phyloP scores from a whole-genome alignment of 371 early-diverging fungal species.

The Basidiobolus heterosporus region DNA sequence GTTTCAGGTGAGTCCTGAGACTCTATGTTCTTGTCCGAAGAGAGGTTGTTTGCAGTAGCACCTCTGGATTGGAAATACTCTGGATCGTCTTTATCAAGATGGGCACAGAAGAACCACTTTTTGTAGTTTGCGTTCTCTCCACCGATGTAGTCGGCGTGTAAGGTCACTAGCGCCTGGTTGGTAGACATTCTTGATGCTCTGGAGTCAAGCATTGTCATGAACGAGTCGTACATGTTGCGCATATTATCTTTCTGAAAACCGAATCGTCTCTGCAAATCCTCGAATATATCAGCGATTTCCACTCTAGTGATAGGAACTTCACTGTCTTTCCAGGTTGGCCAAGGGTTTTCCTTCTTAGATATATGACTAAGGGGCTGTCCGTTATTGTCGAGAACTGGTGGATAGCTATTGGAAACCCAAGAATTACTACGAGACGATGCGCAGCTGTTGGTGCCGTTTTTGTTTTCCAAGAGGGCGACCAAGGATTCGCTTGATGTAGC shows the following conservation, averaged over 20 bases:
- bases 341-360: slow-evolving; percentile 19
- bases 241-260: slow-evolving; percentile 73
- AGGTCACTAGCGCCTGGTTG: slow-evolving; percentile 48
- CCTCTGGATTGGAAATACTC: slow-evolving; percentile 23
- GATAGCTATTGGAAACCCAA: slow-evolving; percentile 2
- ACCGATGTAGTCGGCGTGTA: slow-evolving; percentile 77
- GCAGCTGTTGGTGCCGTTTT: slow-evolving; percentile 26
- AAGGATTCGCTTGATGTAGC: slow-evolving; percentile 62
- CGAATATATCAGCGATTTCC: slow-evolving; percentile 46
- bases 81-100: slow-evolving; percentile 49
- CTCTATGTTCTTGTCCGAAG: slow-evolving; percentile 10
- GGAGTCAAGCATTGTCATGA: slow-evolving; percentile 71
- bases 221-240: slow-evolving; percentile 55
- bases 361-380: neutral
- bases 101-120: slow-evolving; percentile 74
- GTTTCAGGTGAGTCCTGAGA: slow-evolving; percentile 21
- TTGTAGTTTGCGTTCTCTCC: slow-evolving; percentile 72
- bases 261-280: slow-evolving; percentile 39
- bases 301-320: slow-evolving; percentile 44
- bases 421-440: slow-evolving; percentile 4
- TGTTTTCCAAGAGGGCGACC: slow-evolving; percentile 50
- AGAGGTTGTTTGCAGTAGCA: slow-evolving; percentile 8
- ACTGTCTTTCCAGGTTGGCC: slow-evolving; percentile 52
- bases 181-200: slow-evolving; percentile 64
- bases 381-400: neutral